Base-by-base conservation (phyloP, 139 green algal genomes). In the Diplosphaera chodatii region DNA sequence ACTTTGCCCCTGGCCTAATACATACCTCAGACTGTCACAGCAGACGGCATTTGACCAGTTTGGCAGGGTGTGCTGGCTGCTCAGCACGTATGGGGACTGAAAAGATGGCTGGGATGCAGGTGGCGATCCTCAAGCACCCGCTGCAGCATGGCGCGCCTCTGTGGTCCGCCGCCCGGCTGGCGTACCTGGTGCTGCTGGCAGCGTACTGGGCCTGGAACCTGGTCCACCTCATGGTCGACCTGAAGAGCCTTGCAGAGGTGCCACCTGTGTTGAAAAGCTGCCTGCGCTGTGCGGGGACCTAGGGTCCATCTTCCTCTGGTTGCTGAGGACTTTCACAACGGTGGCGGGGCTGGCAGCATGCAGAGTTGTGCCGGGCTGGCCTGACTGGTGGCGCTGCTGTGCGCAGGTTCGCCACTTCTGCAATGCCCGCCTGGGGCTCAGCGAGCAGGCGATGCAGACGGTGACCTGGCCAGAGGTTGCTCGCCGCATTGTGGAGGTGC, bases 401-500 rank as follows among this genome's bases (percentile, higher is more conserved):
- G 64, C 41, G 63, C 65, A 30, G 75, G 79, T 83, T 25, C 75
- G 70, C 1, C 76, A 89, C 72, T 95, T 94, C 55, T 83, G 84
- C 40, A 79, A 69, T 48, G 75, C 86, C 68, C 86, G 85, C 55
- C 80, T 96, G 71, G 91, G 92, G 34, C 76, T 95, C 34, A 84
- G 71, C 21, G 88, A 97, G 41, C 70, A 80, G 28, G 81, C 91
- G 74, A 83, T 93, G 33, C 32, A 63, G 21, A 83, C 83, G 1
- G 70, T 97, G 41, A 89, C 87, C 15, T 99, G 94, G 94, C 82
- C 88, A 1, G 92, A 96, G 75, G 70, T 99, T 63, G 78, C 93
- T 31, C 74, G 88, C 71, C 76, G 89, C 8, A 70, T 98, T 68
- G 94, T 97, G 72, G 66, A 78, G 59, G 77, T 81, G 59, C 40